Evolutionary conservation across 2,329 filamentous ascomycete species (phyloP).

Genomic region (Sphaerulina vaccinii): DNA sequence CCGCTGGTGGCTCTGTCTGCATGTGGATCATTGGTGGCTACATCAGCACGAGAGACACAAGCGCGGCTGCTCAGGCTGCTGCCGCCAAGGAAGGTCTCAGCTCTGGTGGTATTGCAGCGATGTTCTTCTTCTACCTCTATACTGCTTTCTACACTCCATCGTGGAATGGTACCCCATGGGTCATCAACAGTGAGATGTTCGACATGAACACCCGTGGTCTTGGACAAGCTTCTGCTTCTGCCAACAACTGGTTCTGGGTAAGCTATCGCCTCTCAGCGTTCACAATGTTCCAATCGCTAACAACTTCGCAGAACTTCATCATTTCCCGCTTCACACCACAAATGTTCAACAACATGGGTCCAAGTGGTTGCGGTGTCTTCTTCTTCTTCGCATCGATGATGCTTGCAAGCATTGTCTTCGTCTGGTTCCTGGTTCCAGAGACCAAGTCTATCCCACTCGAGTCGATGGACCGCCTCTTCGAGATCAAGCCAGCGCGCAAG

Average conservation of each 20-base stretch:
- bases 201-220: constrained; percentile 66
- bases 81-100: constrained; percentile 37
- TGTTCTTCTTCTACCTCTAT: constrained; percentile 74
- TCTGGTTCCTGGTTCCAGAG: constrained; percentile 45
- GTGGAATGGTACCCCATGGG: constrained; percentile 63
- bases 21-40: constrained; percentile 66
- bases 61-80: constrained; percentile 45
- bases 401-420: constrained; percentile 45
- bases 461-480: constrained; percentile 49
- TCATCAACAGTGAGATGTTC: constrained; percentile 73
- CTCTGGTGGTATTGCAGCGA: constrained; percentile 57
- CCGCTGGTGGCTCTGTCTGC: constrained; percentile 59
- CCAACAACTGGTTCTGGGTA: constrained; percentile 68
- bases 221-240: constrained; percentile 69
- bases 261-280: background rate
- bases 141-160: constrained; percentile 63
- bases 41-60: constrained; percentile 43
- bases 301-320: constrained; percentile 65
- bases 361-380: constrained; percentile 40
- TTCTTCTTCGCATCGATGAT: constrained; percentile 53
- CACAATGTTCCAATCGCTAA: constrained; percentile 24
- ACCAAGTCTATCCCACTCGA: constrained; percentile 49
- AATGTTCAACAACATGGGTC: constrained; percentile 53
- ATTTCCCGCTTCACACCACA: constrained; percentile 66
- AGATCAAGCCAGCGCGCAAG: constrained; percentile 43